Evolutionary conservation across 2,329 filamentous ascomycete species (phyloP).

Genomic region (Anthostomella pinea): DNA sequence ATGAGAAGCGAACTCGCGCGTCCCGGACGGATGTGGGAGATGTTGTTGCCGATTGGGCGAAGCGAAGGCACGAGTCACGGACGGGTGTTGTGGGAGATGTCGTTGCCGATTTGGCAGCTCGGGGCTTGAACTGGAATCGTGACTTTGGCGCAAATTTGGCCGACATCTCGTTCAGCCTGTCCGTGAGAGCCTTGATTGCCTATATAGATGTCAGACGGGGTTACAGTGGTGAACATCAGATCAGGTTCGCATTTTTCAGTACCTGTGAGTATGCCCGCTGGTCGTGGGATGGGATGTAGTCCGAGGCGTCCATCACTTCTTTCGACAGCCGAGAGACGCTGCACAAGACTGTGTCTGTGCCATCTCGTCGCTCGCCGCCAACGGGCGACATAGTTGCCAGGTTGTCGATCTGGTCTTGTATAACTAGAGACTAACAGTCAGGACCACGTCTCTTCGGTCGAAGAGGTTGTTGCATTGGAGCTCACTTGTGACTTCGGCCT

Average conservation of each 20-base stretch:
- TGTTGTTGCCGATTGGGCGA: conserved; percentile 50
- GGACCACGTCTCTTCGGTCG: too few species aligned
- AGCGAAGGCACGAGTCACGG: conserved; percentile 31
- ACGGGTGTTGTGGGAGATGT: conserved; percentile 37
- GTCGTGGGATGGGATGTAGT: conserved; percentile 84
- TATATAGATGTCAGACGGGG: conserved; percentile 32
- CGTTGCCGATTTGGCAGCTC: conserved; percentile 51
- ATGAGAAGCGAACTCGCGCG: conserved; percentile 26
- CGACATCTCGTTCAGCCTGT: conserved; percentile 71
- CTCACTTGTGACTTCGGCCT: conserved; percentile 69
- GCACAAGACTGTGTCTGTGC: conserved; percentile 75
- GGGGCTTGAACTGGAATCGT: conserved; percentile 78
- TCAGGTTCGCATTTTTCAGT: conserved; percentile 9
- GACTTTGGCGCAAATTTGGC: conserved; percentile 68
- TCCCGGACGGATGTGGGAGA: conserved; percentile 32
- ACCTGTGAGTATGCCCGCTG: conserved; percentile 83
- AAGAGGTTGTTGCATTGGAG: background rate
- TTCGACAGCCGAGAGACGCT: conserved; percentile 78
- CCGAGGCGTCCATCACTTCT: conserved; percentile 79
- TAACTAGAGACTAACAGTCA: conserved; percentile 45
- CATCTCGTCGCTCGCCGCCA: conserved; percentile 74
- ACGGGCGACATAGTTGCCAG: conserved; percentile 61
- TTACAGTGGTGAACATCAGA: conserved; percentile 1
- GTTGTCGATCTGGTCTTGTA: conserved; percentile 72
- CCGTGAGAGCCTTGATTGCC: conserved; percentile 77